Evolutionary conservation across 2,329 filamentous ascomycete species (phyloP).

Genomic region (Penicillium sp.): DNA sequence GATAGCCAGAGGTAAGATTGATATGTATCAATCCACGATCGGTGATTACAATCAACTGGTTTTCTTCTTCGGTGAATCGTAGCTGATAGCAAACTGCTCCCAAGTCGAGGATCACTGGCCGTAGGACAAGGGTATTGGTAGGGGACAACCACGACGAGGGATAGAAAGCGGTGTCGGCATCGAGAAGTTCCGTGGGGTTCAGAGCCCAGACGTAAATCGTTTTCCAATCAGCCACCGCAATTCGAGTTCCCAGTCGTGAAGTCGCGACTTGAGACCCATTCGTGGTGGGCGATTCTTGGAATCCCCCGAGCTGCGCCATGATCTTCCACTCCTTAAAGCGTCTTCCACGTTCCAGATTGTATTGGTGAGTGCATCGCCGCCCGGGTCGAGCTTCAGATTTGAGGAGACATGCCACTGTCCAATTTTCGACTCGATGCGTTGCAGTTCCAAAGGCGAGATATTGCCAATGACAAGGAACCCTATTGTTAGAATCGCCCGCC

Average conservation of each 20-base stretch:
- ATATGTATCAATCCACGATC: slow-evolving; percentile 45
- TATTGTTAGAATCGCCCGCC: slow-evolving; percentile 11
- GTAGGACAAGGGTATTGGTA: slow-evolving; percentile 30
- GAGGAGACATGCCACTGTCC: slow-evolving; percentile 42
- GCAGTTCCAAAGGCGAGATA: slow-evolving; percentile 45
- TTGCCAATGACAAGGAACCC: slow-evolving; percentile 37
- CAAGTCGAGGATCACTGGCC: slow-evolving; percentile 35
- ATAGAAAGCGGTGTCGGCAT: slow-evolving; percentile 36
- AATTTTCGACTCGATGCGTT: slow-evolving; percentile 34
- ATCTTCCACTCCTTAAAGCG: slow-evolving; percentile 40
- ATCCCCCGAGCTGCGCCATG: slow-evolving; percentile 41
- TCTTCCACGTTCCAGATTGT: slow-evolving; percentile 44
- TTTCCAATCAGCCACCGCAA: slow-evolving; percentile 48
- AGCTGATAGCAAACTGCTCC: slow-evolving; percentile 43
- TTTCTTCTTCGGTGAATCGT: slow-evolving; percentile 35
- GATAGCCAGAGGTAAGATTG: slow-evolving; percentile 35
- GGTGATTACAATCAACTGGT: slow-evolving; percentile 45
- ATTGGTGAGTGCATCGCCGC: slow-evolving; percentile 33
- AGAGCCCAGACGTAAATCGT: slow-evolving; percentile 44
- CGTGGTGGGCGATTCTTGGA: slow-evolving; percentile 35
- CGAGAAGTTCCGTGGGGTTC: slow-evolving; percentile 39
- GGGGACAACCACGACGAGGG: slow-evolving; percentile 28
- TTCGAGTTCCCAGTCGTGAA: slow-evolving; percentile 37
- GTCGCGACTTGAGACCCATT: slow-evolving; percentile 42
- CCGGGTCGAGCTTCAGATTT: slow-evolving; percentile 35